phyloP scores from a whole-genome alignment of 495 filamentous ascomycete species.

The Hypoxylon intermedium region DNA sequence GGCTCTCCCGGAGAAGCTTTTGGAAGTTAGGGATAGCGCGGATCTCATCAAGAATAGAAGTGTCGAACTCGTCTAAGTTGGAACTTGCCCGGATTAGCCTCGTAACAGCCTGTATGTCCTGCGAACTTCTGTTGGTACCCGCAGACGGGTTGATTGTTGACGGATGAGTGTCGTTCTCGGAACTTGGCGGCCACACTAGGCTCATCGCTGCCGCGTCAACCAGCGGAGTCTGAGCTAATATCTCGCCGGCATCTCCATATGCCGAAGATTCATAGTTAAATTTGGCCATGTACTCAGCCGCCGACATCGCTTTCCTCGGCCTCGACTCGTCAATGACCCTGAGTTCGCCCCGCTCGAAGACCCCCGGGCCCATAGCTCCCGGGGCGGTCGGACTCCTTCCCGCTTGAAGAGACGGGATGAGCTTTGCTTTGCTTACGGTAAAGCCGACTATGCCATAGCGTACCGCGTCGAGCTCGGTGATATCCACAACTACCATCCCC shows the following conservation, averaged over 20 bases:
- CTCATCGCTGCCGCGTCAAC: background rate
- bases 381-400: background rate
- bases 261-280: background rate
- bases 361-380: background rate
- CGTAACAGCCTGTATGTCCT: background rate
- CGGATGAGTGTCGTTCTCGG: background rate
- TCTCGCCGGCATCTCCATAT: background rate
- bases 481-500: conserved; percentile 31
- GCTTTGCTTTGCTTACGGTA: background rate
- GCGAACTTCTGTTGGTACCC: background rate
- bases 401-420: background rate
- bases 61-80: too few species aligned
- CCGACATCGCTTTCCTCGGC: background rate
- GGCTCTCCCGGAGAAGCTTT: too few species aligned
- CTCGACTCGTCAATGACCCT: conserved; percentile 5
- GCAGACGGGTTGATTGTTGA: too few species aligned
- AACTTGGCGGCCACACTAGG: background rate
- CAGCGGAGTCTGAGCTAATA: background rate
- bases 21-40: too few species aligned
- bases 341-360: background rate
- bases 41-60: too few species aligned
- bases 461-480: conserved; percentile 20
- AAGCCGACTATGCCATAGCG: conserved; percentile 31
- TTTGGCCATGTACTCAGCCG: conserved; percentile 8
- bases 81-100: background rate